Evolutionary conservation across 306 rosid genomes (phyloP).

Genomic region (Begonia loranthoides): DNA sequence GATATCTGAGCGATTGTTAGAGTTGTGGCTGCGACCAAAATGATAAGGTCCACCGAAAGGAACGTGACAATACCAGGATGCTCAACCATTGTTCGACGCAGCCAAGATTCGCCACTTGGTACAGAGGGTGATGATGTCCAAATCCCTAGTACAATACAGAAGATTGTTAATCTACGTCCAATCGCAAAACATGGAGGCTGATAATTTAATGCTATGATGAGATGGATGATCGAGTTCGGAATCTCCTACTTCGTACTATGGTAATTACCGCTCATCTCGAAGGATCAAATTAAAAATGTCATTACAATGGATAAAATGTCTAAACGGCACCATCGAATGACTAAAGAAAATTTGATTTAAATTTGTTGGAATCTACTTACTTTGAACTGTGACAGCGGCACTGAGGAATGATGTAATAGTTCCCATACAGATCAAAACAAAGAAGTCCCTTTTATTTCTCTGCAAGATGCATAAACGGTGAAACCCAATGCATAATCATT

Average conservation of each 20-base stretch:
- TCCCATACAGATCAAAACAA: slow-evolving; percentile 60
- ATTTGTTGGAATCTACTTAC: slow-evolving; percentile 32
- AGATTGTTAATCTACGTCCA: slow-evolving; percentile 9
- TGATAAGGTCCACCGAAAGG: slow-evolving; percentile 38
- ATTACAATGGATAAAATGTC: too few species aligned
- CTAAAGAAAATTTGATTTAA: neutral
- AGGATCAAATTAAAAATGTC: too few species aligned
- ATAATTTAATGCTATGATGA: too few species aligned
- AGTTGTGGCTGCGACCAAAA: slow-evolving; percentile 34
- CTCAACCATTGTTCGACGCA: slow-evolving; percentile 33
- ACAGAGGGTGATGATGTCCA: slow-evolving; percentile 34
- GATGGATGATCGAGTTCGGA: too few species aligned
- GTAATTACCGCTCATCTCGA: too few species aligned
- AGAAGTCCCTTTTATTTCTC: slow-evolving; percentile 89
- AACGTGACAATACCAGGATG: slow-evolving; percentile 55
- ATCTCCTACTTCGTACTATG: too few species aligned
- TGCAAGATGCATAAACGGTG: slow-evolving; percentile 36
- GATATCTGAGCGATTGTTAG: slow-evolving; percentile 54
- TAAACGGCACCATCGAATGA: too few species aligned
- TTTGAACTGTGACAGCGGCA: slow-evolving; percentile 44
- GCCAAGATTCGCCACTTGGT: slow-evolving; percentile 51
- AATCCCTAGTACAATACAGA: slow-evolving; percentile 49
- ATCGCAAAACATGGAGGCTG: neutral
- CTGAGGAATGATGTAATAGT: slow-evolving; percentile 35
- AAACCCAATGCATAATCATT: neutral